Conservation (phyloP, 805 yeast species). For the Spathaspora hagerdaliae region DNA sequence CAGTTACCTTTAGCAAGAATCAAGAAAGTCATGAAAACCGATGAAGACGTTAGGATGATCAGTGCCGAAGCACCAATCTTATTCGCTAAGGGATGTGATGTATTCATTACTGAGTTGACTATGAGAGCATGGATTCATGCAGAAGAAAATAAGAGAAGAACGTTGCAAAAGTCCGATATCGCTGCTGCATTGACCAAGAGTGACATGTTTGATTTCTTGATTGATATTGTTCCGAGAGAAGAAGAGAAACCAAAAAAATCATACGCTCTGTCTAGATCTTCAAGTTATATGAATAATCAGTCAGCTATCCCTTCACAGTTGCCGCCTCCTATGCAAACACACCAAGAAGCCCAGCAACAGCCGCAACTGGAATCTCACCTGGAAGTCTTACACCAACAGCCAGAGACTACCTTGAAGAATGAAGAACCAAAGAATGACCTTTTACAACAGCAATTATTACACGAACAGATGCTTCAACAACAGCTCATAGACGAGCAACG, state of each 20-base stretch:
- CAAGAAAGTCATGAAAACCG: conserved; percentile 96
- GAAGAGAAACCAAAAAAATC: conserved; percentile 57
- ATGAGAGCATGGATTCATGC: conserved; percentile 99
- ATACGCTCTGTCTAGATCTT: conserved; percentile 18
- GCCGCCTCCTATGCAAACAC: conserved; percentile 2
- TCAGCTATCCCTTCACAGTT: background rate
- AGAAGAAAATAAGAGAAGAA: conserved; percentile 91
- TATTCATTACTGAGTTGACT: conserved; percentile 92
- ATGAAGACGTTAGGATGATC: conserved; percentile 95
- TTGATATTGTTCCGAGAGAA: conserved; percentile 93
- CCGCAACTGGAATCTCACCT: background rate
- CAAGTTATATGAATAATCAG: conserved; percentile 11
- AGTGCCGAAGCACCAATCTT: conserved; percentile 97
- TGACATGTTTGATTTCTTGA: conserved; percentile 96
- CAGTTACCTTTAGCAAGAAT: conserved; percentile 94
- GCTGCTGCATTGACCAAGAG: conserved; percentile 92
- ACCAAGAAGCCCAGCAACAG: conserved; percentile 4
- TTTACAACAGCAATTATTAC: conserved; percentile 6
- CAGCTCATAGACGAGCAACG: conserved; percentile 11
- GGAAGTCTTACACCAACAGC: background rate
- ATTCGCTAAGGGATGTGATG: conserved; percentile 97
- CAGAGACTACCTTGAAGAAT: background rate
- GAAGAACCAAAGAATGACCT: conserved; percentile 9
- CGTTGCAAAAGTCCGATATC: conserved; percentile 89
- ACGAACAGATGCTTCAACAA: conserved; percentile 15